These are phyloP conservation scores for Brassica cretica DNA, from an alignment of 345 rosid species.

Conservation along the genomic window DNA sequence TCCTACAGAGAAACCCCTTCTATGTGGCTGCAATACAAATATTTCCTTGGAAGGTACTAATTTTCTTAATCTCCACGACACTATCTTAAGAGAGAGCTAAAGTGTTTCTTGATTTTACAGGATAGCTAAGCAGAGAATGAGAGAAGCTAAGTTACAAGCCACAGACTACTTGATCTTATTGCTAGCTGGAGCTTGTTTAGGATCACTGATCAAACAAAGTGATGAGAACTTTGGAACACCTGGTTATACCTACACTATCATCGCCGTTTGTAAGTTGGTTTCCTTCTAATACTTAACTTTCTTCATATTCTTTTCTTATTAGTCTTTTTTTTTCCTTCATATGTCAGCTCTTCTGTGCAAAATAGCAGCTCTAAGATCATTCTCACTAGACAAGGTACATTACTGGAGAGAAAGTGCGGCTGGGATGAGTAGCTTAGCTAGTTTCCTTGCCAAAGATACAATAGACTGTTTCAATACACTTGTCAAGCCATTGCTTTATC, in stretches of 20 bases:
- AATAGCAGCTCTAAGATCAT: slow-evolving; percentile 86
- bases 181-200: slow-evolving; percentile 96
- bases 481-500: slow-evolving; percentile 84
- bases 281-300: background rate
- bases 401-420: slow-evolving; percentile 94
- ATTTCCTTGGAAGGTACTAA: slow-evolving; percentile 77
- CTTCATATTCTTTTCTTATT: background rate
- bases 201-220: slow-evolving; percentile 56
- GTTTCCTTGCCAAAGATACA: slow-evolving; percentile 91
- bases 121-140: slow-evolving; percentile 75
- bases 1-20: slow-evolving; percentile 72
- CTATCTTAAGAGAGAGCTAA: background rate
- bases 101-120: slow-evolving; percentile 50
- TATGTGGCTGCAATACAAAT: slow-evolving; percentile 63
- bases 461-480: slow-evolving; percentile 75
- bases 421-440: slow-evolving; percentile 92
- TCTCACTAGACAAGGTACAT: slow-evolving; percentile 84
- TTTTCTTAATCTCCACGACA: background rate
- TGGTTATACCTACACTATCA: slow-evolving; percentile 74
- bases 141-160: slow-evolving; percentile 80
- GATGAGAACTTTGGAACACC: slow-evolving; percentile 73
- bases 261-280: slow-evolving; percentile 84
- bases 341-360: slow-evolving; percentile 89
- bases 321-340: background rate
- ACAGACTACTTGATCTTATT: slow-evolving; percentile 79